Conservation (phyloP, 1,284 basidiomycete genomes). For the Phenoliferia sp. region DNA sequence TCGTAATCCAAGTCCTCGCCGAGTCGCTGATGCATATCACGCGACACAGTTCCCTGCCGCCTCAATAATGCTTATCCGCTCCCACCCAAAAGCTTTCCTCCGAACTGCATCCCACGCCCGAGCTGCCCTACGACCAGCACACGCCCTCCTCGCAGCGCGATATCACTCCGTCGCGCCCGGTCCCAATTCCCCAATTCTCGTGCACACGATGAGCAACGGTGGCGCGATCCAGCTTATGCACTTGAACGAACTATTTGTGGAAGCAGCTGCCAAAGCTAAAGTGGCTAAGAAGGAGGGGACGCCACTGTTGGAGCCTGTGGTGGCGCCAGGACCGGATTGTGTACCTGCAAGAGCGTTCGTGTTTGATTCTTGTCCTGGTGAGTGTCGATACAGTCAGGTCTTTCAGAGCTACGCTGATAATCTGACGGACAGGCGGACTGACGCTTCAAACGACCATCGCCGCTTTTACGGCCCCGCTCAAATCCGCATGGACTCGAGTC, state of each 20-base stretch:
- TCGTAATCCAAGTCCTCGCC: neutral
- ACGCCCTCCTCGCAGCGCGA: constrained; percentile 9
- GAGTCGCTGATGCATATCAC: neutral
- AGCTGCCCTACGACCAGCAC: constrained; percentile 8
- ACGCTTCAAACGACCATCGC: constrained; percentile 7
- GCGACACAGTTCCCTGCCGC: constrained; percentile 18
- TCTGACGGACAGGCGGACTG: too few species aligned
- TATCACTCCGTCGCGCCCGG: neutral
- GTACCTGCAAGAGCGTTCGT: constrained; percentile 18
- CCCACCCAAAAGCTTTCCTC: constrained; percentile 18
- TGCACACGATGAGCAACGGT: constrained; percentile 28
- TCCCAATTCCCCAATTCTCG: constrained; percentile 6
- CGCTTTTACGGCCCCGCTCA: constrained; percentile 24
- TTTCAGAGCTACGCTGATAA: too few species aligned
- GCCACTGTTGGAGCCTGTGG: neutral
- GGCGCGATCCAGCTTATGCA: constrained; percentile 18
- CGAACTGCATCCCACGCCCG: neutral
- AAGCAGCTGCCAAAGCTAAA: neutral
- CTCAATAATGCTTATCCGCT: constrained; percentile 22
- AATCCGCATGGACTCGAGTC: constrained; percentile 2
- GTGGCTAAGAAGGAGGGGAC: neutral
- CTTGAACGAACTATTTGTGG: constrained; percentile 17
- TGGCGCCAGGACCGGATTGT: neutral
- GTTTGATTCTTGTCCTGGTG: constrained; percentile 29
- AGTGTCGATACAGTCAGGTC: too few species aligned